Conservation (phyloP, 2,329 filamentous ascomycete species). For the Ceratocystis cubensis region DNA sequence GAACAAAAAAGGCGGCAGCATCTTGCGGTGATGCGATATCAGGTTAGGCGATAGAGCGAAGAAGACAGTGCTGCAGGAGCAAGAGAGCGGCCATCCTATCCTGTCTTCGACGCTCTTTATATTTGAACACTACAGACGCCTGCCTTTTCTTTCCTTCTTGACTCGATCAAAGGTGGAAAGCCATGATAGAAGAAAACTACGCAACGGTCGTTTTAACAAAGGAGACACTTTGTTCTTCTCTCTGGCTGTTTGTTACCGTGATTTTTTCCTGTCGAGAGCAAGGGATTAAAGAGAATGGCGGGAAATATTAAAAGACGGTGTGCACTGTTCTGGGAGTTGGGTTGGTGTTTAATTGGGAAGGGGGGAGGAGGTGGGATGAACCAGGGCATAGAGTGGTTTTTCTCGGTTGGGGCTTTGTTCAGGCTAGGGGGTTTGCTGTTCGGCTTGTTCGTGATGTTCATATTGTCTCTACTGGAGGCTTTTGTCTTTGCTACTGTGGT, state of each 20-base stretch:
- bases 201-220: neutral
- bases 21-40: neutral
- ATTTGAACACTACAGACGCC: too few relatives aligned
- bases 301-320: constrained; percentile 20
- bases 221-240: neutral
- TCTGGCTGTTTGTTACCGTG: neutral
- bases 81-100: too few relatives aligned
- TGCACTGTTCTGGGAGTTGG: constrained; percentile 1
- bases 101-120: too few relatives aligned
- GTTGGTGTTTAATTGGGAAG: constrained; percentile 16
- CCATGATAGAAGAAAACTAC: neutral
- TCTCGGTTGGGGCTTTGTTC: neutral
- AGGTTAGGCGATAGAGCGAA: neutral
- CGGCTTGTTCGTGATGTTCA: too few relatives aligned
- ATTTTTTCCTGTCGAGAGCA: neutral
- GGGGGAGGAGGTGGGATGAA: neutral
- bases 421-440: neutral
- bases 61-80: neutral
- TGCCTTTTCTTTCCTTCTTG: too few relatives aligned
- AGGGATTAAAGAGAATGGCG: constrained; percentile 22
- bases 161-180: neutral
- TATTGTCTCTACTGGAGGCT: too few relatives aligned
- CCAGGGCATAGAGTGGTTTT: constrained; percentile 21
- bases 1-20: neutral
- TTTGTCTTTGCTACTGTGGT: too few relatives aligned